phyloP scores from a whole-genome alignment of 1,139 yeast species.

The Candida anutae region DNA sequence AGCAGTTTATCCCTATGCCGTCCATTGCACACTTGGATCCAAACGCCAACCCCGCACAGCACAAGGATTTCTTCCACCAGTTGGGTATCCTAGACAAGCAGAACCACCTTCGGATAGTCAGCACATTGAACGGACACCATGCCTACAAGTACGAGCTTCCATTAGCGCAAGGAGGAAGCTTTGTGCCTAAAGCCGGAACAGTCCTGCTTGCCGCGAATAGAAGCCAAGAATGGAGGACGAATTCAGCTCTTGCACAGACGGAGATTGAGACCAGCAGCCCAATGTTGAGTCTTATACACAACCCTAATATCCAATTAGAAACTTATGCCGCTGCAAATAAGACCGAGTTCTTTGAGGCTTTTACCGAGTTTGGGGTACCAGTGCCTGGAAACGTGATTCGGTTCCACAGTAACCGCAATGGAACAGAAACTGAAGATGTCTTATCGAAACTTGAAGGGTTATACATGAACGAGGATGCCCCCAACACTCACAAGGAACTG shows the following conservation, averaged over 20 bases:
- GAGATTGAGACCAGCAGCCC: constrained; percentile 64
- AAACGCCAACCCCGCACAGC: not conserved
- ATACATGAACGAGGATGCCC: too few relatives aligned
- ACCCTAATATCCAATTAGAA: constrained; percentile 26
- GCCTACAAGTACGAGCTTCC: constrained; percentile 42
- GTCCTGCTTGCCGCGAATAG: not conserved
- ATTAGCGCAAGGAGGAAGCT: not conserved
- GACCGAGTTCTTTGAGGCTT: constrained; percentile 7
- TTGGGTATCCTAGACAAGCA: constrained; percentile 30
- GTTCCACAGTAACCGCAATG: too few relatives aligned
- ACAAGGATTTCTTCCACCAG: constrained; percentile 17
- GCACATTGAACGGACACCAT: constrained; percentile 38
- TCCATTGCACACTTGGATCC: constrained; percentile 2
- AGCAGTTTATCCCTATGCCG: constrained; percentile 25
- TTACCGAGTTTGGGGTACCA: constrained; percentile 13
- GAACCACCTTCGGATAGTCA: constrained; percentile 32
- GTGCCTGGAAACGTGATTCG: constrained; percentile 9
- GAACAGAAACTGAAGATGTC: too few relatives aligned
- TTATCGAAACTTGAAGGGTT: not conserved
- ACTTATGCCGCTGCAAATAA: constrained; percentile 10
- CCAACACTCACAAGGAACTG: too few relatives aligned
- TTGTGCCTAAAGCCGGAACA: not conserved
- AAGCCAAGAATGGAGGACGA: too few relatives aligned
- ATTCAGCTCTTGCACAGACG: constrained; percentile 36
- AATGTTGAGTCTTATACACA: constrained; percentile 41